Percentiles rank a stretch among this genome's conserved stretches.
Evolutionary conservation across 306 rosid species (phyloP).

Genomic region (Prunus mongolica): DNA sequence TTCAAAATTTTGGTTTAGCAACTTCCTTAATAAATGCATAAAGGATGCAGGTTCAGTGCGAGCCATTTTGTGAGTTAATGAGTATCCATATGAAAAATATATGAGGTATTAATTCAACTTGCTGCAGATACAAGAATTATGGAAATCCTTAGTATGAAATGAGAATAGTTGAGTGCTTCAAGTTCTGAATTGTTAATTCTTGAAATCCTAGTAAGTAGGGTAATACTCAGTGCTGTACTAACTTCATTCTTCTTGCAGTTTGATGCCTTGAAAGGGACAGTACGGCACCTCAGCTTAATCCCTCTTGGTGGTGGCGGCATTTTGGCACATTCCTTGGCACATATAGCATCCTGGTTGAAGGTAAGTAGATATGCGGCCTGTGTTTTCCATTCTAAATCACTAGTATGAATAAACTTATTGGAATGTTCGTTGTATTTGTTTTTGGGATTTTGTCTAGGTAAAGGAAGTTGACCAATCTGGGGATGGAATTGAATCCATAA

Average conservation of each 20-base stretch:
- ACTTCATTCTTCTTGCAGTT: constrained; percentile 55
- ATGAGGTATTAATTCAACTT: constrained; percentile 3
- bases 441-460: constrained; percentile 48
- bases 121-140: not conserved
- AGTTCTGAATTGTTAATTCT: constrained; percentile 5
- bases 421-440: constrained; percentile 13
- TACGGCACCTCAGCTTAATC: constrained; percentile 69
- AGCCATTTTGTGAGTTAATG: not conserved
- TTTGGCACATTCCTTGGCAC: constrained; percentile 74
- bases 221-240: constrained; percentile 11
- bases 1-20: not conserved
- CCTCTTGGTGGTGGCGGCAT: constrained; percentile 88
- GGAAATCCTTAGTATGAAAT: not conserved
- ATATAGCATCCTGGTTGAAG: constrained; percentile 81
- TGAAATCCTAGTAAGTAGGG: constrained; percentile 8
- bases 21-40: not conserved
- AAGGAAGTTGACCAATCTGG: constrained; percentile 72
- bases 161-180: not conserved
- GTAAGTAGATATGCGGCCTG: constrained; percentile 34
- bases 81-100: not conserved
- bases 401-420: constrained; percentile 7
- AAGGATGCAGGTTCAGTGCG: not conserved
- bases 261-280: constrained; percentile 63
- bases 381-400: constrained; percentile 7
- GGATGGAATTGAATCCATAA: constrained; percentile 81